Conservation (phyloP, 2,329 filamentous ascomycete genomes). For the Epicoccum sorghinum region DNA sequence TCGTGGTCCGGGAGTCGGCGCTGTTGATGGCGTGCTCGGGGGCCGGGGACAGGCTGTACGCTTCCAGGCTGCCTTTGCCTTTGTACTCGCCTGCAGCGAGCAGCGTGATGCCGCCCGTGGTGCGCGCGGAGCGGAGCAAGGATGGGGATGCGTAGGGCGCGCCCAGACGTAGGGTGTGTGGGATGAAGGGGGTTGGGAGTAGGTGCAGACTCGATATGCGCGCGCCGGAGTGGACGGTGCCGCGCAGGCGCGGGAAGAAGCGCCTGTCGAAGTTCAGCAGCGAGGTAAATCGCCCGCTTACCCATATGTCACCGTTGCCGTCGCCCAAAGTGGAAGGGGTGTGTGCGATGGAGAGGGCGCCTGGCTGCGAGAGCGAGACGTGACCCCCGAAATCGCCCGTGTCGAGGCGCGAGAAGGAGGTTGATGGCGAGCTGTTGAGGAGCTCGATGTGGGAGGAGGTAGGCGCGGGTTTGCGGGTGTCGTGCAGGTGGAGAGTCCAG, state of each 20-base stretch:
- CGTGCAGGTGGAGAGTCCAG: slow-evolving; percentile 80
- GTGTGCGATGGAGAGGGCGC: slow-evolving; percentile 82
- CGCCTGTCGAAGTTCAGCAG: slow-evolving; percentile 89
- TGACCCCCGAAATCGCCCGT: slow-evolving; percentile 62
- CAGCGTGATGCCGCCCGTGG: slow-evolving; percentile 53
- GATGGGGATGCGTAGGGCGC: slow-evolving; percentile 61
- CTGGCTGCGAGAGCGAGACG: slow-evolving; percentile 77
- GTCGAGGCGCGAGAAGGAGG: slow-evolving; percentile 46
- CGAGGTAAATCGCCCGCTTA: slow-evolving; percentile 86
- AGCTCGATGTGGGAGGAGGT: slow-evolving; percentile 35
- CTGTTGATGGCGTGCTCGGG: slow-evolving; percentile 39
- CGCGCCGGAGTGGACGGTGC: slow-evolving; percentile 83
- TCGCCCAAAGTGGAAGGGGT: slow-evolving; percentile 65
- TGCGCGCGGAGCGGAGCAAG: slow-evolving; percentile 61
- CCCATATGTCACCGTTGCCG: slow-evolving; percentile 80
- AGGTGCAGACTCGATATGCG: slow-evolving; percentile 75
- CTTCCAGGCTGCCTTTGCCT: slow-evolving; percentile 67
- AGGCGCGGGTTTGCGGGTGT: slow-evolving; percentile 62
- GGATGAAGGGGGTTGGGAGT: slow-evolving; percentile 70
- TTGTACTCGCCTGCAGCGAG: slow-evolving; percentile 3
- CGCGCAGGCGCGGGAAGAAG: slow-evolving; percentile 77
- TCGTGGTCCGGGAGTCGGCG: slow-evolving; percentile 34
- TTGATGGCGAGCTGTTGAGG: slow-evolving; percentile 22
- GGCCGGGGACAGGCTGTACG: slow-evolving; percentile 70
- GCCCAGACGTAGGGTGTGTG: slow-evolving; percentile 65